Percentiles rank a stretch among this genome's conserved stretches.
These are phyloP conservation scores for Pyrrhoderma noxium DNA, from an alignment of 1,284 basidiomycete species.

Conservation along the genomic window DNA sequence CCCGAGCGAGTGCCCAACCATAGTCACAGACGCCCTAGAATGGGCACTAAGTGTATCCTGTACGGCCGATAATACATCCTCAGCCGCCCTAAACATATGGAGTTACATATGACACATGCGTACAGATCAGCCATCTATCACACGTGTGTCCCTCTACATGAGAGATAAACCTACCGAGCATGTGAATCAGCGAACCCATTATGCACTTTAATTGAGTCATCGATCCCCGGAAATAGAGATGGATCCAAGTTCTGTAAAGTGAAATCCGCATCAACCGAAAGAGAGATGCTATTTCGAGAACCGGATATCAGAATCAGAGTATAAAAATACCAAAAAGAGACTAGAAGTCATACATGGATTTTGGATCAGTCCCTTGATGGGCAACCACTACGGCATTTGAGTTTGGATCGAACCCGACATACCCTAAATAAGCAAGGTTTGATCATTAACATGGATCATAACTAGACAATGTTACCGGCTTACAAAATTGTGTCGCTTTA, in stretches of 20 bases:
- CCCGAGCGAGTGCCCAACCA: slow-evolving; percentile 50
- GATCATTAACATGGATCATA: slow-evolving; percentile 14
- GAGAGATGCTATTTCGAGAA: slow-evolving; percentile 28
- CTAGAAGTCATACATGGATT: slow-evolving; percentile 24
- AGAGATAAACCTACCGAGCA: slow-evolving; percentile 33
- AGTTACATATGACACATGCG: too few relatives aligned
- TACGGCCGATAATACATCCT: slow-evolving; percentile 41
- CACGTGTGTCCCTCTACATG: not conserved
- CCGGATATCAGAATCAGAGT: slow-evolving; percentile 22
- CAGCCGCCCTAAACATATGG: slow-evolving; percentile 39
- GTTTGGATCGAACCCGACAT: slow-evolving; percentile 29
- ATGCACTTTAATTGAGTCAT: slow-evolving; percentile 44
- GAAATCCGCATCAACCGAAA: slow-evolving; percentile 50
- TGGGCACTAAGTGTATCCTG: slow-evolving; percentile 34
- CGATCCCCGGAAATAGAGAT: slow-evolving; percentile 51
- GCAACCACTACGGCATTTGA: slow-evolving; percentile 28
- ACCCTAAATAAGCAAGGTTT: slow-evolving; percentile 25
- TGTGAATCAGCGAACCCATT: slow-evolving; percentile 50
- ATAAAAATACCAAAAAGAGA: not conserved
- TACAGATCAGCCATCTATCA: slow-evolving; percentile 1
- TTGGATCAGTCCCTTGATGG: slow-evolving; percentile 29
- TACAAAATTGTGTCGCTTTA: slow-evolving; percentile 39
- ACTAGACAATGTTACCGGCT: too few relatives aligned
- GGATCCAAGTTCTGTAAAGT: slow-evolving; percentile 33
- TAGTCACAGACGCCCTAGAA: slow-evolving; percentile 34